Percentiles rank a stretch among this genome's conserved stretches.
These are phyloP conservation scores for Fusarium proliferatum DNA, from an alignment of 2,329 filamentous ascomycete species.

Conservation along the genomic window DNA sequence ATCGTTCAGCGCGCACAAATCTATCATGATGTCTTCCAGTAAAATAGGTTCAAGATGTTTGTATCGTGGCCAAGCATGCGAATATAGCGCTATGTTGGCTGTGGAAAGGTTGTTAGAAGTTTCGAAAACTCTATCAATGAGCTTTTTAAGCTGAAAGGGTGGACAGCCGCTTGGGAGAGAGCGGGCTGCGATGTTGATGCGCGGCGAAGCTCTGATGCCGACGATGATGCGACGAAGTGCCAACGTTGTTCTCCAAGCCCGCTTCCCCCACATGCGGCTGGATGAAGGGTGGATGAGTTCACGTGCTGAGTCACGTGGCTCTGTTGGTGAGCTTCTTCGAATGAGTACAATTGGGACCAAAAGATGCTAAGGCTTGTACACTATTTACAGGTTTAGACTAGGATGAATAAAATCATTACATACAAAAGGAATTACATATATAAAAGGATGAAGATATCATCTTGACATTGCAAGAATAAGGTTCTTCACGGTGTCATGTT, in stretches of 20 bases:
- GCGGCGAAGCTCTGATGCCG: slow-evolving; percentile 42
- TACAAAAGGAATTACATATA: too few relatives aligned
- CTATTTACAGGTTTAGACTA: neutral
- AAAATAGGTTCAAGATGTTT: slow-evolving; percentile 36
- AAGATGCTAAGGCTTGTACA: neutral
- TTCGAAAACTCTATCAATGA: slow-evolving; percentile 20
- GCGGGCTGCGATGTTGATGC: slow-evolving; percentile 36
- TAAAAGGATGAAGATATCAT: neutral
- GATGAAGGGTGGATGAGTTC: neutral
- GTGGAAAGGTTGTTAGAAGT: slow-evolving; percentile 4
- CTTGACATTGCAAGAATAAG: neutral
- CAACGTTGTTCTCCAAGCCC: slow-evolving; percentile 42
- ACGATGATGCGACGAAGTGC: slow-evolving; percentile 47
- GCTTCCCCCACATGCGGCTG: slow-evolving; percentile 40
- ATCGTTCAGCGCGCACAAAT: slow-evolving; percentile 51
- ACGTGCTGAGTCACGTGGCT: slow-evolving; percentile 30
- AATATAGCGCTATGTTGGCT: slow-evolving; percentile 30
- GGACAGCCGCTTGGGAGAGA: slow-evolving; percentile 24
- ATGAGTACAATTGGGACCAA: neutral
- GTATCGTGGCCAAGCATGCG: slow-evolving; percentile 42
- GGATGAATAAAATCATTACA: neutral
- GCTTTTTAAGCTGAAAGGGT: slow-evolving; percentile 16
- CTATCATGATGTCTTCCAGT: slow-evolving; percentile 56
- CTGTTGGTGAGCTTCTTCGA: accelerated
- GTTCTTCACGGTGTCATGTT: neutral